Percentiles rank a stretch among this genome's conserved stretches.
Evolutionary conservation across 768 basidiomycete species (phyloP).

Genomic region (Collybia nuda): DNA sequence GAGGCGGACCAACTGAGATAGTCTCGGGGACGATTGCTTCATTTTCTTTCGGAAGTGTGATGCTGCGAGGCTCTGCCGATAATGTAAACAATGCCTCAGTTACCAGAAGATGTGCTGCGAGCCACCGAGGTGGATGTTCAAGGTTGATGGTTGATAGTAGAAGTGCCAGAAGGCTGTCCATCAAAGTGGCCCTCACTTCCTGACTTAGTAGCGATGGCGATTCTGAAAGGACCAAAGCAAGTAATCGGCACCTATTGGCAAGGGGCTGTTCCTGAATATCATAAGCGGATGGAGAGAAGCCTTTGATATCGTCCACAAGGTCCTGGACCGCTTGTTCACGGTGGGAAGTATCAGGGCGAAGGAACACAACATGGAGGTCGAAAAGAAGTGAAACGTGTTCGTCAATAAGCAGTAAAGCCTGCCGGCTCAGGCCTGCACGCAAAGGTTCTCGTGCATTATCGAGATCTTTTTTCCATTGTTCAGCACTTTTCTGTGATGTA

Average conservation of each 20-base stretch:
- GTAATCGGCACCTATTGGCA: conserved; percentile 79
- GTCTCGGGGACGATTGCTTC: conserved; percentile 55
- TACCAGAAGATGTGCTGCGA: conserved; percentile 82
- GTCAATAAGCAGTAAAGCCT: conserved; percentile 79
- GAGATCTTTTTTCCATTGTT: conserved; percentile 67
- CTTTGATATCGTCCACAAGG: conserved; percentile 76
- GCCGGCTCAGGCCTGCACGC: conserved; percentile 60
- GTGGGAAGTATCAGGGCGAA: conserved; percentile 57
- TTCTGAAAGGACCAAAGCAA: conserved; percentile 83
- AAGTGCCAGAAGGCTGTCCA: conserved; percentile 69
- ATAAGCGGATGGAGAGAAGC: conserved; percentile 62
- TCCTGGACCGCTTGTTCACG: conserved; percentile 66
- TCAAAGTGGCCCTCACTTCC: conserved; percentile 54
- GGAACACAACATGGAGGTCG: conserved; percentile 82
- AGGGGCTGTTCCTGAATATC: conserved; percentile 75
- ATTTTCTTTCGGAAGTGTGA: conserved; percentile 68
- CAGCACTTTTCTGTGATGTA: conserved; percentile 45
- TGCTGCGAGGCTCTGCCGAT: conserved; percentile 67
- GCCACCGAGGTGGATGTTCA: conserved; percentile 81
- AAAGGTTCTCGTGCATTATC: conserved; percentile 66
- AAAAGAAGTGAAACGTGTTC: conserved; percentile 87
- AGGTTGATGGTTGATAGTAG: conserved; percentile 58
- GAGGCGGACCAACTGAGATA: conserved; percentile 59
- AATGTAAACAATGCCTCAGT: conserved; percentile 80
- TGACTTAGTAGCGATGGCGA: conserved; percentile 57